Evolutionary conservation across 306 rosid genomes (phyloP).

Genomic region (Vigna reflexopilosa): DNA sequence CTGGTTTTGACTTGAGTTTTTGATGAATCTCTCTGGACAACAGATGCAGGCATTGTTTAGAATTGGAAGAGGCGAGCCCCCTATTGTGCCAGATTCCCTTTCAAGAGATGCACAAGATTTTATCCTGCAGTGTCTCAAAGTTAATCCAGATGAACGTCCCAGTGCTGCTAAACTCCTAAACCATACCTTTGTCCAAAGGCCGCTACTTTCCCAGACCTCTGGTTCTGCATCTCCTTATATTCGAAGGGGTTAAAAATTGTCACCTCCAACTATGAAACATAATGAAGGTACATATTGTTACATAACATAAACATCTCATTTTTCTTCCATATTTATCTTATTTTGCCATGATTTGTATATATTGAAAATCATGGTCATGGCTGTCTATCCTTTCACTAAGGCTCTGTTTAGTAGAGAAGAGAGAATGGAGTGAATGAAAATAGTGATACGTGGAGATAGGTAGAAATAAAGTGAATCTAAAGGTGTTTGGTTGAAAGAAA

Average conservation of each 20-base stretch:
- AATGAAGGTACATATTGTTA: slow-evolving; percentile 56
- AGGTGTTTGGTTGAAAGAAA: too few species aligned
- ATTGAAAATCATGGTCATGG: slow-evolving; percentile 12
- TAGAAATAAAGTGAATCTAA: too few species aligned
- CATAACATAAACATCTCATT: background rate
- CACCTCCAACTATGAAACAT: slow-evolving; percentile 34
- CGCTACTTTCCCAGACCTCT: slow-evolving; percentile 53
- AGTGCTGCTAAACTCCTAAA: slow-evolving; percentile 68
- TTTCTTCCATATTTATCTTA: slow-evolving; percentile 30
- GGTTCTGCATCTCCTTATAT: slow-evolving; percentile 75
- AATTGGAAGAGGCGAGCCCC: slow-evolving; percentile 86
- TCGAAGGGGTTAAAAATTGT: slow-evolving; percentile 50
- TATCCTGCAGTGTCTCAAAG: slow-evolving; percentile 73
- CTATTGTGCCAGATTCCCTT: slow-evolving; percentile 73
- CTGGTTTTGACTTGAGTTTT: slow-evolving; percentile 34
- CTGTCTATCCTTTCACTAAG: slow-evolving; percentile 2
- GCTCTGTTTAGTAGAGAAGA: too few species aligned
- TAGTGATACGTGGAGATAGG: too few species aligned
- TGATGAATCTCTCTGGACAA: slow-evolving; percentile 43
- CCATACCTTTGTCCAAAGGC: slow-evolving; percentile 76
- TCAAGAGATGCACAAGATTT: slow-evolving; percentile 78
- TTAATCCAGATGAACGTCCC: slow-evolving; percentile 70
- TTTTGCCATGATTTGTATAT: background rate
- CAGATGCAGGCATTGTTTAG: slow-evolving; percentile 84
- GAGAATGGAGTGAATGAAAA: too few species aligned